phyloP scores from a whole-genome alignment of 1,284 basidiomycete species.

The Cerioporus squamosus region DNA sequence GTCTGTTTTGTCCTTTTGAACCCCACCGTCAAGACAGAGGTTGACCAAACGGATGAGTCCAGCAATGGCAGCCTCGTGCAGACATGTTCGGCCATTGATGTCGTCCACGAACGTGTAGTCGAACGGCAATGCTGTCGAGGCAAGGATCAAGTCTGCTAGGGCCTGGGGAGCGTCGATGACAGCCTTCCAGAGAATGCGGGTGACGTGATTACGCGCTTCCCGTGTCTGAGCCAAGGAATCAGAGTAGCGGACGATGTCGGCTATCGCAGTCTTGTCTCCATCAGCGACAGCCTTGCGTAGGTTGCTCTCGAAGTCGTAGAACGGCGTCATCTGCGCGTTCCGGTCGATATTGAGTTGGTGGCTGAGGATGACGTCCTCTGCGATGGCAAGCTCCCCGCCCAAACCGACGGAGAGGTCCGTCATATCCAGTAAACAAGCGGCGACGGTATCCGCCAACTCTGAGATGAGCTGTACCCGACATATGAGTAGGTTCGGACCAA shows the following conservation, averaged over 20 bases:
- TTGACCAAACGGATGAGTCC: slow-evolving; percentile 83
- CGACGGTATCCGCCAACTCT: slow-evolving; percentile 93
- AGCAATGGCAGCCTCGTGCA: slow-evolving; percentile 93
- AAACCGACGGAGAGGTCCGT: slow-evolving; percentile 83
- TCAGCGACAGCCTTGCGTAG: slow-evolving; percentile 76
- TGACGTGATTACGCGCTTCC: slow-evolving; percentile 68
- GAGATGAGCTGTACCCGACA: slow-evolving; percentile 77
- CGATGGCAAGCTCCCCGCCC: slow-evolving; percentile 63
- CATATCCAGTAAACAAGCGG: slow-evolving; percentile 91
- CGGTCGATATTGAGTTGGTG: slow-evolving; percentile 74
- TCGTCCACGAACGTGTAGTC: slow-evolving; percentile 95
- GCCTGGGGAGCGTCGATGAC: slow-evolving; percentile 80
- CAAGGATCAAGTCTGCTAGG: slow-evolving; percentile 76
- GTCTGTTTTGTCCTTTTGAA: slow-evolving; percentile 74
- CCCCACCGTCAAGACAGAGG: slow-evolving; percentile 79
- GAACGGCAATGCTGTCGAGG: slow-evolving; percentile 70
- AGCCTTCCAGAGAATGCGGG: slow-evolving; percentile 91
- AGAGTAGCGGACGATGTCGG: slow-evolving; percentile 75
- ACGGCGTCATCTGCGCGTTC: slow-evolving; percentile 66
- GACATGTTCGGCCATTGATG: slow-evolving; percentile 93
- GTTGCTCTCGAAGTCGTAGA: slow-evolving; percentile 88
- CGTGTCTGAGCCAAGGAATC: slow-evolving; percentile 64
- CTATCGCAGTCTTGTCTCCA: slow-evolving; percentile 62
- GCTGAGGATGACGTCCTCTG: slow-evolving; percentile 61
- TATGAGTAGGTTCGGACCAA: not conserved